These are phyloP conservation scores for Conticribra guillardii DNA, from an alignment of 108 stramenopile genomes.

Conservation along the genomic window DNA sequence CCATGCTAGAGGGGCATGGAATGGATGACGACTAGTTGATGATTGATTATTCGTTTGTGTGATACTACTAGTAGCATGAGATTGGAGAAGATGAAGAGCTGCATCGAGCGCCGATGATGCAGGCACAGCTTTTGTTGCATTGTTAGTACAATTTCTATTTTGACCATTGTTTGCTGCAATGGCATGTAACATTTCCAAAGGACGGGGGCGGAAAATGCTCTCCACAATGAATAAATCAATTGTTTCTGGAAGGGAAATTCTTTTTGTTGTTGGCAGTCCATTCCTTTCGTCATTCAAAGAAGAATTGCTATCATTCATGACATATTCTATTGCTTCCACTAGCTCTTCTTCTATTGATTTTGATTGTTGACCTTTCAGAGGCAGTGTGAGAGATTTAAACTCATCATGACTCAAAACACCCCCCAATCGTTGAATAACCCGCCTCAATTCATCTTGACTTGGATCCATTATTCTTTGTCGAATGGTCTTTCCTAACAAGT, in stretches of 20 bases:
- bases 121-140: not conserved
- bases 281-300: too few species aligned
- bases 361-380: not conserved
- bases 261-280: too few species aligned
- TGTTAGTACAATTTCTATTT: not conserved
- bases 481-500: constrained; percentile 49
- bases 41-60: not conserved
- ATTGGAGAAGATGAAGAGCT: constrained; percentile 23
- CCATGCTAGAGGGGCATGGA: constrained; percentile 52
- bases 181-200: constrained; percentile 19
- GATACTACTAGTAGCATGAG: constrained; percentile 9
- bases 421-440: constrained; percentile 48
- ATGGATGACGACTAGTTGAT: too few species aligned
- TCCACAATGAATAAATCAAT: constrained; percentile 51
- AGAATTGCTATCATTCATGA: too few species aligned
- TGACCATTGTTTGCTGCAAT: constrained; percentile 4
- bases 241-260: constrained; percentile 27
- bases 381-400: constrained; percentile 29
- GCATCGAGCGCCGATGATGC: constrained; percentile 43
- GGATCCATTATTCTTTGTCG: constrained; percentile 41
- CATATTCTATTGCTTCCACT: constrained; percentile 30
- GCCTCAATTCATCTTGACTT: constrained; percentile 48
- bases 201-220: constrained; percentile 49
- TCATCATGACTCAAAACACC: constrained; percentile 37
- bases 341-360: constrained; percentile 18